phyloP scores from a whole-genome alignment of 768 basidiomycete genomes.

The Lactarius vividus region DNA sequence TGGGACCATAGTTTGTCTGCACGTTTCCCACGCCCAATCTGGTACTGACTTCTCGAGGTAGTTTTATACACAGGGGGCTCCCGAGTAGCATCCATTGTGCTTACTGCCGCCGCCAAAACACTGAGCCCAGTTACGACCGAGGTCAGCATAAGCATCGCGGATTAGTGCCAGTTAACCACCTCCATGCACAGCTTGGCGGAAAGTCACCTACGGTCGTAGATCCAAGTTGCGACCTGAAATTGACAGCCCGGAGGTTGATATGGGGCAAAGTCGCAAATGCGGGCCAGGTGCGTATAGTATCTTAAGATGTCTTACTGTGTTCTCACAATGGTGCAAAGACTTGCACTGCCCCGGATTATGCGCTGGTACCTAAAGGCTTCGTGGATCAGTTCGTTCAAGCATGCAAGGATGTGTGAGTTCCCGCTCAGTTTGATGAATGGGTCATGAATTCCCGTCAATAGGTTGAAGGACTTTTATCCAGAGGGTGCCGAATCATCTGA shows the following conservation, averaged over 20 bases:
- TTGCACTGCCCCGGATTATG: conserved; percentile 62
- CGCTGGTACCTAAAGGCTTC: conserved; percentile 42
- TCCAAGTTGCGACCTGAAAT: conserved; percentile 60
- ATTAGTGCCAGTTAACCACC: background rate
- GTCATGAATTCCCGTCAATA: conserved; percentile 28
- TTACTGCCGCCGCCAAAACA: conserved; percentile 71
- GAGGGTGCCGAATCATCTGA: conserved; percentile 43
- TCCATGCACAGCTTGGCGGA: conserved; percentile 51
- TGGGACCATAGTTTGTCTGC: conserved; percentile 58
- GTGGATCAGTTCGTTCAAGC: conserved; percentile 42
- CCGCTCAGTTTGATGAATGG: background rate
- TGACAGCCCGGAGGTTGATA: conserved; percentile 65
- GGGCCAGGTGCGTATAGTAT: conserved; percentile 44
- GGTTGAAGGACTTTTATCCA: conserved; percentile 57
- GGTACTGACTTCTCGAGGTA: conserved; percentile 29
- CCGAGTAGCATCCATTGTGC: conserved; percentile 64
- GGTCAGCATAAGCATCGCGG: conserved; percentile 31
- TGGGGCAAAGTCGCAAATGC: conserved; percentile 78
- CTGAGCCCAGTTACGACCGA: conserved; percentile 67
- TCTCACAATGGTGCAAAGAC: conserved; percentile 42
- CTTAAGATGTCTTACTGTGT: background rate
- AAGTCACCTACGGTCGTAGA: conserved; percentile 78
- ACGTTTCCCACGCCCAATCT: conserved; percentile 19
- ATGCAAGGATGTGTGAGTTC: conserved; percentile 43
- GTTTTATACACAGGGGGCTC: conserved; percentile 62